These are phyloP conservation scores for Selaginella tamariscina DNA, from an alignment of 75 land plant genomes.

Conservation along the genomic window DNA sequence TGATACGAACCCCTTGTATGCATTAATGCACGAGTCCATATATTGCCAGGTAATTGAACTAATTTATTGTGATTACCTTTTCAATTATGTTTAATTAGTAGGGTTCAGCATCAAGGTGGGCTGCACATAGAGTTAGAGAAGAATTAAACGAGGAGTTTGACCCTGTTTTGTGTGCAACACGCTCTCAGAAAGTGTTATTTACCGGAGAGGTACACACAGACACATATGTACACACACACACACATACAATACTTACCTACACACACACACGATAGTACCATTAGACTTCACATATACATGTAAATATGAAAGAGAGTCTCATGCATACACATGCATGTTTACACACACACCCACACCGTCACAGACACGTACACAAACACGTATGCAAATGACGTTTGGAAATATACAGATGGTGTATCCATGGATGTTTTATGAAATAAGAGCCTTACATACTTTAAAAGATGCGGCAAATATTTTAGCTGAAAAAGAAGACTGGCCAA, in stretches of 20 bases:
- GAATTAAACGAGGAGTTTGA: conserved; percentile 55
- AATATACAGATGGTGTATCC: conserved; percentile 85
- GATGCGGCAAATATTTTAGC: conserved; percentile 84
- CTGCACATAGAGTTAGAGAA: conserved; percentile 67
- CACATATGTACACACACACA: too few species aligned
- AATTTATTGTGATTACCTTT: too few species aligned
- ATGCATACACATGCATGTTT: too few species aligned
- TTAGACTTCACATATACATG: too few species aligned
- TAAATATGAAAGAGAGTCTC: too few species aligned
- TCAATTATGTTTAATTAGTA: conserved; percentile 7
- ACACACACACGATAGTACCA: too few species aligned
- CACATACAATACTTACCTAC: too few species aligned
- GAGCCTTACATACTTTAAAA: conserved; percentile 53
- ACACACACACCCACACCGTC: too few species aligned
- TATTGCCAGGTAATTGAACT: conserved; percentile 98
- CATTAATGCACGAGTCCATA: conserved; percentile 73
- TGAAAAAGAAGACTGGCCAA: conserved; percentile 75
- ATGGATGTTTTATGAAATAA: conserved; percentile 93
- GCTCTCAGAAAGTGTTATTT: conserved; percentile 55
- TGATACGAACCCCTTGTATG: conserved; percentile 84
- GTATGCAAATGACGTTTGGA: too few species aligned
- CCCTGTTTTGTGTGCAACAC: conserved; percentile 65
- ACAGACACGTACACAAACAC: too few species aligned
- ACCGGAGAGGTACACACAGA: conserved; percentile 99
- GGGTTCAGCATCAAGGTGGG: conserved; percentile 92